Percentiles rank a stretch among this genome's conserved stretches.
Evolutionary conservation across 495 filamentous ascomycete genomes (phyloP).

Genomic region (Talaromyces wortmannii): DNA sequence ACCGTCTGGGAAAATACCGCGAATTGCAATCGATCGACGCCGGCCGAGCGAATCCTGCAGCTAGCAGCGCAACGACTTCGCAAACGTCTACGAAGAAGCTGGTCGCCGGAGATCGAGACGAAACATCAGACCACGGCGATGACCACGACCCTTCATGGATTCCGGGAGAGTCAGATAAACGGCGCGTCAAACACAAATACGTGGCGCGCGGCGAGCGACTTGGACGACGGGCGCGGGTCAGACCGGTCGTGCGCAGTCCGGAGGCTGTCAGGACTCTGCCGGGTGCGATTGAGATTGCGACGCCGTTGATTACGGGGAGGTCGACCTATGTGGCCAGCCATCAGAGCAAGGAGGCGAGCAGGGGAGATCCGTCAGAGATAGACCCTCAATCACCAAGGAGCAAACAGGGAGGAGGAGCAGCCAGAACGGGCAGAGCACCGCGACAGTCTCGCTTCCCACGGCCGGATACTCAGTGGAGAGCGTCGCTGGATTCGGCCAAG

Average conservation of each 20-base stretch:
- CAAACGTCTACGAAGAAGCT: neutral
- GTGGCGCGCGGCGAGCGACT: conserved; percentile 21
- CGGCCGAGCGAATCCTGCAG: conserved; percentile 2
- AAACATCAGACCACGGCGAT: conserved; percentile 31
- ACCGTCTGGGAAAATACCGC: conserved; percentile 37
- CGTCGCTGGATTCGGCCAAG: conserved; percentile 25
- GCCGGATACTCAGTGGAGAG: conserved; percentile 21
- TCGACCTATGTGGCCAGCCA: neutral
- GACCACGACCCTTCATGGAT: conserved; percentile 39
- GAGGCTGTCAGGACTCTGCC: conserved; percentile 30
- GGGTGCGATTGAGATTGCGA: conserved; percentile 40
- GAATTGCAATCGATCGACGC: conserved; percentile 27
- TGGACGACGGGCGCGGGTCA: conserved; percentile 16
- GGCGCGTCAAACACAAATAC: conserved; percentile 31
- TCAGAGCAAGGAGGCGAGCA: neutral
- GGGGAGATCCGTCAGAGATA: neutral
- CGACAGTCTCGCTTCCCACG: neutral
- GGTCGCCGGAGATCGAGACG: conserved; percentile 4
- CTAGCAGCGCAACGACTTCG: neutral
- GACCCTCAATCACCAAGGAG: neutral
- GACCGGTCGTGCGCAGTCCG: conserved; percentile 30
- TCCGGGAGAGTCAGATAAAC: conserved; percentile 27
- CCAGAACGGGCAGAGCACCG: neutral
- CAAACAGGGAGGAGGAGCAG: neutral
- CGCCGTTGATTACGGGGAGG: conserved; percentile 36